Evolutionary conservation across 306 rosid genomes (phyloP).

Genomic region (Cucurbita moschata): DNA sequence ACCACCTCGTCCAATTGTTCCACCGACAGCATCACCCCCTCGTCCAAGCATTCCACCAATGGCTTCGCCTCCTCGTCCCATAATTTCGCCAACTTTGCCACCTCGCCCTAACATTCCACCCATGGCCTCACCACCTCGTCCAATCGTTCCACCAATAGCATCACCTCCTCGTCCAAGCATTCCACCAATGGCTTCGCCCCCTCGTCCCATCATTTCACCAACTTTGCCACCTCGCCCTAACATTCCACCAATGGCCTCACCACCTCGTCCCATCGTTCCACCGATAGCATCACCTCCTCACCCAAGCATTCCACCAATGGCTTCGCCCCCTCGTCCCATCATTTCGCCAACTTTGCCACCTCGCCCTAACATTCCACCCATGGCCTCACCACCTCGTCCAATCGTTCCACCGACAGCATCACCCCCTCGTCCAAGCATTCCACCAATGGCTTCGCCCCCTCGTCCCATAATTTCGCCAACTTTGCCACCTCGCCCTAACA

Average conservation of each 20-base stretch:
- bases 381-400: background rate
- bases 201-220: background rate
- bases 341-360: too few relatives aligned
- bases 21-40: too few relatives aligned
- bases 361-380: background rate
- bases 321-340: background rate
- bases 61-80: background rate
- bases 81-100: too few relatives aligned
- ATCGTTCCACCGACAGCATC: background rate
- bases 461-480: too few relatives aligned
- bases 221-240: background rate
- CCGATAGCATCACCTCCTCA: background rate
- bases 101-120: too few relatives aligned
- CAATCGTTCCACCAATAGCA: rapidly evolving
- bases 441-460: background rate
- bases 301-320: background rate
- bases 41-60: background rate
- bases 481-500: background rate
- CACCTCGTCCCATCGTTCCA: too few relatives aligned
- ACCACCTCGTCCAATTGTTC: too few relatives aligned
- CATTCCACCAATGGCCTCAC: background rate
- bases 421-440: background rate
- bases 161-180: background rate
- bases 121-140: background rate
- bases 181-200: background rate